Base-by-base conservation (phyloP, 495 filamentous ascomycete species). In the Glonium stellatum region DNA sequence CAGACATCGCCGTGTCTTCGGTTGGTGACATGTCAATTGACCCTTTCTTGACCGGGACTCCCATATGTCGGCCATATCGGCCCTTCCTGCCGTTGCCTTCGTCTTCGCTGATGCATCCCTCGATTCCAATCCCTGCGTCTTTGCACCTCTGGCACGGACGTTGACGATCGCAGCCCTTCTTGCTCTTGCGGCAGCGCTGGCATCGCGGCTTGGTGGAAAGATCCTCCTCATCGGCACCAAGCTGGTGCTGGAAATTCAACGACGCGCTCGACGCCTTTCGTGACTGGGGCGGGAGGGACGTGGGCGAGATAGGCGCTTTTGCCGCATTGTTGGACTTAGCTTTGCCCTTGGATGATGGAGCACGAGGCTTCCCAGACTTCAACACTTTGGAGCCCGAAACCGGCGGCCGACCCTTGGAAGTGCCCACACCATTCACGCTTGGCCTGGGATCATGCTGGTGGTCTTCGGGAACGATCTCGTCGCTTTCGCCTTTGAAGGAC, bases 101-200 rank as follows among this genome's bases (percentile, higher is more conserved):
- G 61, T 98, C 95, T 72, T 98, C 93, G 73, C 90, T 96, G 71
- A 97, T 82, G 71, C 93, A 98, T 51, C 89, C 87, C 42, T 97
- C 92, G 55, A 90, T 82, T 51, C 88, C 85, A 67, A 98, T 87
- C 13, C 93, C 93, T 25, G 95, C 93, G 75, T 98, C 93, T 70
- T 89, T 89, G 83, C 93, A 98, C 60, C 93, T 82, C 39, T 89
- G 88, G 69, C 93, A 98, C 11, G 93, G 93, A 42, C 93, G 85
- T 69, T 96, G 91, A 55, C 93, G 85, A 77, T 98, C 95, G 70
- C 93, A 98, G 5, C 93, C 93, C 75, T 98, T 98, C 80, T 98
- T 98, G 72, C 92, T 97, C 82, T 97, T 97, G 61, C 93, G 86
- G 78, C 93, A 98, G 48, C 93, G 88, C 71, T 97, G 93, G 79